phyloP scores from a whole-genome alignment of 306 rosid species.

The Inga leiocalycina region DNA sequence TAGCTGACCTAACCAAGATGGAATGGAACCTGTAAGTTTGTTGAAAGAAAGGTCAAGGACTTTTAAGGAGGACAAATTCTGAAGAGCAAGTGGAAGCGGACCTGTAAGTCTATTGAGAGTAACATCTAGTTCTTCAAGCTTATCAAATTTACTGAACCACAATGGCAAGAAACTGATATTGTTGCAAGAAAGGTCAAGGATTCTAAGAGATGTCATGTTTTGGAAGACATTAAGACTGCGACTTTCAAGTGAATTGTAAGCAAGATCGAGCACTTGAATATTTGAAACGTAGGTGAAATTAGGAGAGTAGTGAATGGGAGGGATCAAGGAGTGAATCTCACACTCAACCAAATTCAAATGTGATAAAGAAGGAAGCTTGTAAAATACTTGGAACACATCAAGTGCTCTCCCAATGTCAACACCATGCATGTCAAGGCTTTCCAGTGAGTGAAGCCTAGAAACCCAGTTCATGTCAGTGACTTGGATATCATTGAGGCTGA shows the following conservation, averaged over 20 bases:
- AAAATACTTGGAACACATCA: constrained; percentile 23
- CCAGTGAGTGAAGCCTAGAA: constrained; percentile 23
- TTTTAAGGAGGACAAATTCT: constrained; percentile 27
- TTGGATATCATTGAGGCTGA: background rate
- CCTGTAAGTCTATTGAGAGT: background rate
- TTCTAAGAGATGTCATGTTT: background rate
- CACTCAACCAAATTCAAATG: background rate
- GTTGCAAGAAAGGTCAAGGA: background rate
- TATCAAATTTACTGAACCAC: background rate
- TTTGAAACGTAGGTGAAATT: background rate
- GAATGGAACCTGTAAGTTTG: background rate
- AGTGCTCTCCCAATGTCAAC: background rate
- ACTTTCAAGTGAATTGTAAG: background rate
- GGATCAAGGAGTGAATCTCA: background rate
- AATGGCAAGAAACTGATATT: background rate
- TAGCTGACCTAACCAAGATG: constrained; percentile 12
- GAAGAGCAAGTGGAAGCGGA: background rate
- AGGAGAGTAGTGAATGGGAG: background rate
- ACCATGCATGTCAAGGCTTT: constrained; percentile 13
- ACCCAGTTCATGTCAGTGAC: constrained; percentile 21
- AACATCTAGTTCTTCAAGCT: background rate
- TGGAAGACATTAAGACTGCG: background rate
- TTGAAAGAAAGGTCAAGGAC: constrained; percentile 3
- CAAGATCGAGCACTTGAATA: background rate
- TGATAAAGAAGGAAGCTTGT: constrained; percentile 27